A percentile compares a stretch with the other conserved stretches of the same genome.
Conservation (phyloP, 495 filamentous ascomycete species). For the Penicillium soppii region DNA sequence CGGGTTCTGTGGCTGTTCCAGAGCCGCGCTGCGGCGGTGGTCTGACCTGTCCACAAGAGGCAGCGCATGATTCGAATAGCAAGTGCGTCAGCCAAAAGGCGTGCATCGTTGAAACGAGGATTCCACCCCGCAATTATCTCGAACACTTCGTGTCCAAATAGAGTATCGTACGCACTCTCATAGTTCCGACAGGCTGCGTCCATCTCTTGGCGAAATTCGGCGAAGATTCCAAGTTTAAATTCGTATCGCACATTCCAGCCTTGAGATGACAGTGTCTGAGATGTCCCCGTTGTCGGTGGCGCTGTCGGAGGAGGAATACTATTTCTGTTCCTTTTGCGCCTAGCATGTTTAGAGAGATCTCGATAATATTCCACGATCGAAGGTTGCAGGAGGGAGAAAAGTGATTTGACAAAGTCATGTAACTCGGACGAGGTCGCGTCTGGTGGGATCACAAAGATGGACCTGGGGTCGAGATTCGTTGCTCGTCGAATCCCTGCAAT, state of each 20-base stretch:
- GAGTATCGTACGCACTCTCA: constrained; percentile 76
- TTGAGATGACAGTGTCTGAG: constrained; percentile 75
- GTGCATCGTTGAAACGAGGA: constrained; percentile 80
- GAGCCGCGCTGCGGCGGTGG: constrained; percentile 68
- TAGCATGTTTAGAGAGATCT: constrained; percentile 81
- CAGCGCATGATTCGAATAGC: constrained; percentile 78
- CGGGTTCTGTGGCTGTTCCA: constrained; percentile 74
- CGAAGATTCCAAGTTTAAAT: constrained; percentile 85
- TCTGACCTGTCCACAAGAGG: constrained; percentile 70
- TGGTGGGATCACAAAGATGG: constrained; percentile 73
- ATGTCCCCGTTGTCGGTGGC: constrained; percentile 79
- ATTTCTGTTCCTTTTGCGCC: constrained; percentile 77
- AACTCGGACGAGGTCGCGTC: constrained; percentile 60
- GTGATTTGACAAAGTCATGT: constrained; percentile 60
- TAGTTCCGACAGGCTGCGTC: constrained; percentile 80
- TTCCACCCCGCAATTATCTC: constrained; percentile 86
- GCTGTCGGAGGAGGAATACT: constrained; percentile 76
- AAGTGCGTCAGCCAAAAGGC: constrained; percentile 75
- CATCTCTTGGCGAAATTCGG: constrained; percentile 88
- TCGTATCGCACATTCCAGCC: constrained; percentile 93
- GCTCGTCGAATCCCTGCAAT: constrained; percentile 70
- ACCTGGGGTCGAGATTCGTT: constrained; percentile 76
- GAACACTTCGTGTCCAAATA: constrained; percentile 78
- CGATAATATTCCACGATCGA: constrained; percentile 79
- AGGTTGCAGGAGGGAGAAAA: constrained; percentile 60